A percentile compares a stretch with the other conserved stretches of the same genome.
Conservation (phyloP, 2,329 filamentous ascomycete species). For the Cyphellophora europaea region DNA sequence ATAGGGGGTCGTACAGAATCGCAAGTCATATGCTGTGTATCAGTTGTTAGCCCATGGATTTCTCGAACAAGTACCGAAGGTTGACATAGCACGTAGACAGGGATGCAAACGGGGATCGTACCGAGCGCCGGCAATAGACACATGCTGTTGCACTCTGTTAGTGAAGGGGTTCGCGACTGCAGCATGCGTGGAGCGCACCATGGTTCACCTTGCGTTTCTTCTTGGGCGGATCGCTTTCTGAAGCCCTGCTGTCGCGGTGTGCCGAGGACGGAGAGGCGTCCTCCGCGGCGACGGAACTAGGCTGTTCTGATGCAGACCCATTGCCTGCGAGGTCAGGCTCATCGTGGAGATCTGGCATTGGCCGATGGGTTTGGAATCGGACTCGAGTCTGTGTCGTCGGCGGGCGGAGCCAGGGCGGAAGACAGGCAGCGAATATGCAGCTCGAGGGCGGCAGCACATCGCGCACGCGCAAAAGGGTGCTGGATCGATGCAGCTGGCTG, state of each 20-base stretch:
- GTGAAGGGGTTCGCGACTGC: conserved; percentile 10
- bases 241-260: conserved; percentile 9
- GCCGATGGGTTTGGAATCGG: too few species aligned
- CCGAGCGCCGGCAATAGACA: conserved; percentile 83
- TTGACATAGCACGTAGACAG: conserved; percentile 25
- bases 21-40: conserved; percentile 77
- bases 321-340: conserved; percentile 15
- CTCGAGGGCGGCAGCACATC: too few species aligned
- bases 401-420: not conserved
- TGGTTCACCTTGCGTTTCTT: conserved; percentile 86
- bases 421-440: not conserved
- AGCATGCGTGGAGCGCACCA: conserved; percentile 43
- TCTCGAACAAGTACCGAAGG: not conserved
- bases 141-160: conserved; percentile 53
- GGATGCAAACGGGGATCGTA: conserved; percentile 54
- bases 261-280: conserved; percentile 10
- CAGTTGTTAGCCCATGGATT: conserved; percentile 36
- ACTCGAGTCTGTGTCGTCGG: too few species aligned
- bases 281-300: conserved; percentile 13
- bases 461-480: too few species aligned
- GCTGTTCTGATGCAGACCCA: conserved; percentile 11
- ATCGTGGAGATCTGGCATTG: conserved; percentile 19
- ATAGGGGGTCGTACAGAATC: conserved; percentile 61
- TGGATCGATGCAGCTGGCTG: too few species aligned
- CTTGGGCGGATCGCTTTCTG: conserved; percentile 53